These are phyloP conservation scores for Pyrus bretschneideri DNA, from an alignment of 306 rosid species.

Conservation along the genomic window DNA sequence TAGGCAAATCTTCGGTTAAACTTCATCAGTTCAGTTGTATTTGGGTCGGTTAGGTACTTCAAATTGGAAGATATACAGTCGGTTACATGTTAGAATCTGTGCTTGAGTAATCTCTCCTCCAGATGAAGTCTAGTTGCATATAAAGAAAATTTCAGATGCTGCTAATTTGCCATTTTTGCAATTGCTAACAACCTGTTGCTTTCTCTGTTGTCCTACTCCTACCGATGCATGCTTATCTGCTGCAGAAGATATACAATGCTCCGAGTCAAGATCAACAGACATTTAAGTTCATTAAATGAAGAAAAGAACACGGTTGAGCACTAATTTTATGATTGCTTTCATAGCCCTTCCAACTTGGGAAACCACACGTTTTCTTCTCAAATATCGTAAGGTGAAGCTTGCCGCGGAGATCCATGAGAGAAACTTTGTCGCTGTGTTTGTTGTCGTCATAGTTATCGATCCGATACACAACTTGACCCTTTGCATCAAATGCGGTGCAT, in stretches of 20 bases:
- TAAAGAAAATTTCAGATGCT: neutral
- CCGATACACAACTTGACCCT: slow-evolving; percentile 34
- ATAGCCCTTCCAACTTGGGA: slow-evolving; percentile 13
- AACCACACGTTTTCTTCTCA: slow-evolving; percentile 3
- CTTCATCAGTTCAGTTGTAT: neutral
- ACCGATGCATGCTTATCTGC: neutral
- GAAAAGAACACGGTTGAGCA: neutral
- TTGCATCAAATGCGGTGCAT: slow-evolving; percentile 6
- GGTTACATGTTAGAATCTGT: no score
- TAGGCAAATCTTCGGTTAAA: neutral
- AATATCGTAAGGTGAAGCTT: slow-evolving; percentile 26
- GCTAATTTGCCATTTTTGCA: neutral
- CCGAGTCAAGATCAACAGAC: no score
- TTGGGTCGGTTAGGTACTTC: neutral
- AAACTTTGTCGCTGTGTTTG: slow-evolving; percentile 24
- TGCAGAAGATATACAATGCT: neutral
- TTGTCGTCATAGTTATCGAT: slow-evolving; percentile 34
- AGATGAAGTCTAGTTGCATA: neutral
- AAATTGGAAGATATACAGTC: neutral
- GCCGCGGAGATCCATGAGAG: slow-evolving; percentile 38
- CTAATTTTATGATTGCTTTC: neutral
- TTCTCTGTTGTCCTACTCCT: neutral
- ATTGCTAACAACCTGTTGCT: neutral
- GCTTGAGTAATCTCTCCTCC: no score
- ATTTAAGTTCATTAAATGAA: no score